Conservation (phyloP, 139 green algal genomes). For the Asterochloris erici region DNA sequence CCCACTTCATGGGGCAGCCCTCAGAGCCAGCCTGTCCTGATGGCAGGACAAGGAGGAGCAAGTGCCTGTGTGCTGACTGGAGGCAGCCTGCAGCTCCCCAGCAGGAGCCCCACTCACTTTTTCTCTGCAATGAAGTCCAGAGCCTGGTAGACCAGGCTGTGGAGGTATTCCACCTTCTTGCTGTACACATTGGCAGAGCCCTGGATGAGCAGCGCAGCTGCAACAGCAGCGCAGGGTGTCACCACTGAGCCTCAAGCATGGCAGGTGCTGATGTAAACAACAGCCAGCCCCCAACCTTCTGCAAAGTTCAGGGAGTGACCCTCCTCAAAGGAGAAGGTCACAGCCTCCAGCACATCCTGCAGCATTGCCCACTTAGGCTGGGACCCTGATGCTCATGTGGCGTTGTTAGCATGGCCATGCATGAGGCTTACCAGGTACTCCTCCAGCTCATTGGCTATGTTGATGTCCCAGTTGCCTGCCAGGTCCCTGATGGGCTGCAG, state of each 20-base stretch:
- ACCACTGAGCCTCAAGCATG: background rate
- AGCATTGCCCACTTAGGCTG: background rate
- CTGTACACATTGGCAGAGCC: slow-evolving; percentile 78
- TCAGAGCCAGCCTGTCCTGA: too few relatives aligned
- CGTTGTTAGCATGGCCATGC: background rate
- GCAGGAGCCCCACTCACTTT: slow-evolving; percentile 16
- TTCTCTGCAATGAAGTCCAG: slow-evolving; percentile 45
- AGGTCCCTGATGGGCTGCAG: slow-evolving; percentile 82
- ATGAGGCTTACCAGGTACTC: slow-evolving; percentile 66
- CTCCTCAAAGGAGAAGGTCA: slow-evolving; percentile 71
- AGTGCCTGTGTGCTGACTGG: too few relatives aligned
- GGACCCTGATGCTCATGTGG: background rate
- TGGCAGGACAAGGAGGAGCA: too few relatives aligned
- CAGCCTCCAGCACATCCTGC: slow-evolving; percentile 60
- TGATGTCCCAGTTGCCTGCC: slow-evolving; percentile 82
- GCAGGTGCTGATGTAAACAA: background rate
- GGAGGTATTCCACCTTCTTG: slow-evolving; percentile 88
- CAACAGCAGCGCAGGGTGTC: background rate
- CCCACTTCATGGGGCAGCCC: background rate
- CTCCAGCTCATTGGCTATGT: slow-evolving; percentile 82
- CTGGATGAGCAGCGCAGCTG: slow-evolving; percentile 62
- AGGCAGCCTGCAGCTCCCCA: background rate
- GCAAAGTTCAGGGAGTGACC: slow-evolving; percentile 73
- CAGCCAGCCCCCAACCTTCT: slow-evolving; percentile 45
- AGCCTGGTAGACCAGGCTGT: slow-evolving; percentile 74